A percentile compares a stretch with the other conserved stretches of the same genome.
Conservation (phyloP, 257 asterid species). For the Forsythia viridissima region DNA sequence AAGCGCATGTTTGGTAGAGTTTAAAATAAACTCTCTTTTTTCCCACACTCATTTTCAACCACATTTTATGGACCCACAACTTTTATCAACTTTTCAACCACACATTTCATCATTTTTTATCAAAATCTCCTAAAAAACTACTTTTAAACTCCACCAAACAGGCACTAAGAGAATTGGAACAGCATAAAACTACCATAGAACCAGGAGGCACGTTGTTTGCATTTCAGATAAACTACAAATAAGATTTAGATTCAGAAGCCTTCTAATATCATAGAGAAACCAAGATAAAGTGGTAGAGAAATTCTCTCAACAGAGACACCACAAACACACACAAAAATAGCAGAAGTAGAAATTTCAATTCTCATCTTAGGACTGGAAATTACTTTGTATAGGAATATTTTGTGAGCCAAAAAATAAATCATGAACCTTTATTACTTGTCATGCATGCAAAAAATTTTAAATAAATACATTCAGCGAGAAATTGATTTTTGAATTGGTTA, state of each 20-base stretch:
- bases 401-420: constrained; percentile 6
- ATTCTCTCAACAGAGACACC: neutral
- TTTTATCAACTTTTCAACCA: too few species aligned
- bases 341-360: neutral
- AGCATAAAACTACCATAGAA: neutral
- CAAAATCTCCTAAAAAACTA: too few species aligned
- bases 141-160: too few species aligned
- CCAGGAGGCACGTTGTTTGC: neutral
- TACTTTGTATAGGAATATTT: neutral
- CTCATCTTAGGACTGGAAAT: neutral
- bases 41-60: too few species aligned
- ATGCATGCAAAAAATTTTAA: constrained; percentile 9
- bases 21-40: too few species aligned
- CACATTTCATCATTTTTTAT: too few species aligned
- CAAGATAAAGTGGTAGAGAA: neutral
- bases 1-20: too few species aligned
- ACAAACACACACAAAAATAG: neutral
- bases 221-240: neutral
- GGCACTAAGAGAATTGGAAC: neutral
- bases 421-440: neutral
- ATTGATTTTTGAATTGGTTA: constrained; percentile 17
- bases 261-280: neutral
- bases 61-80: too few species aligned
- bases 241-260: neutral
- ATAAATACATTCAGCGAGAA: neutral